Conservation (phyloP, 1,139 yeast species). For the Pneumocystis sp. region DNA sequence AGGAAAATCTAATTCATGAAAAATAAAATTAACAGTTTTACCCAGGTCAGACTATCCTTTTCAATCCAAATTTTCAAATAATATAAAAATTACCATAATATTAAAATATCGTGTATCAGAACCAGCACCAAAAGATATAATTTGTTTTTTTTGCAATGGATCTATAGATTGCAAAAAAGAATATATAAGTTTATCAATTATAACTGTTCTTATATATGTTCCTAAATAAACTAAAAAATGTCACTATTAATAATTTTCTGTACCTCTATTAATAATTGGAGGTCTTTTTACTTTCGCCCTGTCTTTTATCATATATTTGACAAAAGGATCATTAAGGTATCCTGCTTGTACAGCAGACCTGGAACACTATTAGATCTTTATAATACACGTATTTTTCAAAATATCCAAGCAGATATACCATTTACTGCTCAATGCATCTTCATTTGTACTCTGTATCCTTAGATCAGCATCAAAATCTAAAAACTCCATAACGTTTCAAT, state of each 20-base stretch:
- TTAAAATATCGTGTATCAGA: constrained; percentile 72
- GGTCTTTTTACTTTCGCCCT: constrained; percentile 25
- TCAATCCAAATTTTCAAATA: neutral
- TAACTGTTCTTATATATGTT: constrained; percentile 57
- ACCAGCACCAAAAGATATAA: constrained; percentile 86
- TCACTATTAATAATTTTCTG: neutral
- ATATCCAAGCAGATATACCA: neutral
- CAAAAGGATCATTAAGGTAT: constrained; percentile 42
- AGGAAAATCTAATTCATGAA: constrained; percentile 65
- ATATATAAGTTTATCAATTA: constrained; percentile 43
- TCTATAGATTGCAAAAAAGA: constrained; percentile 31
- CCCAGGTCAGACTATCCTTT: neutral
- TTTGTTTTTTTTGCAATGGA: constrained; percentile 32
- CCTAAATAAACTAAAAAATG: constrained; percentile 33
- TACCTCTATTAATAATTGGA: constrained; percentile 57
- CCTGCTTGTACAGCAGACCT: constrained; percentile 39
- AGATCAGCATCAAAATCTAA: neutral
- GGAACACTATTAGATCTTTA: neutral
- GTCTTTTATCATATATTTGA: constrained; percentile 27
- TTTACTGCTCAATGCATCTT: constrained; percentile 71
- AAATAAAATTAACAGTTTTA: constrained; percentile 24
- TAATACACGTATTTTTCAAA: neutral
- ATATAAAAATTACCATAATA: constrained; percentile 23
- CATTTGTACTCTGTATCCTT: constrained; percentile 55
- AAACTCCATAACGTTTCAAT: neutral